Evolutionary conservation across 352 stramenopile genomes (phyloP).

Genomic region (Phytophthora uliginosa): DNA sequence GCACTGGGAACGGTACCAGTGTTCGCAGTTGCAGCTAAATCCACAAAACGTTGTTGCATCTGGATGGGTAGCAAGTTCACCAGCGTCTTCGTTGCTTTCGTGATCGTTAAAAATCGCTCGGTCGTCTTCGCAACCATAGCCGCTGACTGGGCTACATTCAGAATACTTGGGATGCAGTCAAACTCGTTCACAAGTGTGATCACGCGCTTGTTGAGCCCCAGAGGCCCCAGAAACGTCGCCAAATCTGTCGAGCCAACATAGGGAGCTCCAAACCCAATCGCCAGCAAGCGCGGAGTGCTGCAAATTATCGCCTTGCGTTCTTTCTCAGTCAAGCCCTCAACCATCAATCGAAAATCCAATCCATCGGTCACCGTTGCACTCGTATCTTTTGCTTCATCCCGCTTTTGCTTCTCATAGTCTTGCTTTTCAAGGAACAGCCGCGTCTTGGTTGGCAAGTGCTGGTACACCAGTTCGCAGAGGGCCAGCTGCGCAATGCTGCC

Average conservation of each 20-base stretch:
- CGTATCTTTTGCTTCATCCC: constrained; percentile 26
- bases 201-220: constrained; percentile 63
- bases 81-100: constrained; percentile 81
- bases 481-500: constrained; percentile 86
- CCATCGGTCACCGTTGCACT: constrained; percentile 13
- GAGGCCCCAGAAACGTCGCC: constrained; percentile 51
- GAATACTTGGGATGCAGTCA: constrained; percentile 88
- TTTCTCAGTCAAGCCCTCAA: constrained; percentile 28
- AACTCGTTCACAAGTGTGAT: constrained; percentile 90
- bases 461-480: constrained; percentile 81
- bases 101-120: constrained; percentile 82
- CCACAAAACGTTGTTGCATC: constrained; percentile 78
- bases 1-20: constrained; percentile 42
- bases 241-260: constrained; percentile 71
- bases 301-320: constrained; percentile 34
- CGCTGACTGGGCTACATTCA: constrained; percentile 84
- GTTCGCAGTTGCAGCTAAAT: constrained; percentile 40
- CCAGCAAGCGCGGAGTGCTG: constrained; percentile 62
- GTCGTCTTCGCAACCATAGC: constrained; percentile 85
- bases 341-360: constrained; percentile 36
- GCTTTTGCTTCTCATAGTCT: constrained; percentile 67
- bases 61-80: constrained; percentile 76
- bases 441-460: constrained; percentile 60
- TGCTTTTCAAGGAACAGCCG: constrained; percentile 67
- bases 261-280: constrained; percentile 82